Evolutionary conservation across 2,329 filamentous ascomycete genomes (phyloP), one percentile per base, ranked within the genome.

Genomic region (Epichloe gansuensis): DNA sequence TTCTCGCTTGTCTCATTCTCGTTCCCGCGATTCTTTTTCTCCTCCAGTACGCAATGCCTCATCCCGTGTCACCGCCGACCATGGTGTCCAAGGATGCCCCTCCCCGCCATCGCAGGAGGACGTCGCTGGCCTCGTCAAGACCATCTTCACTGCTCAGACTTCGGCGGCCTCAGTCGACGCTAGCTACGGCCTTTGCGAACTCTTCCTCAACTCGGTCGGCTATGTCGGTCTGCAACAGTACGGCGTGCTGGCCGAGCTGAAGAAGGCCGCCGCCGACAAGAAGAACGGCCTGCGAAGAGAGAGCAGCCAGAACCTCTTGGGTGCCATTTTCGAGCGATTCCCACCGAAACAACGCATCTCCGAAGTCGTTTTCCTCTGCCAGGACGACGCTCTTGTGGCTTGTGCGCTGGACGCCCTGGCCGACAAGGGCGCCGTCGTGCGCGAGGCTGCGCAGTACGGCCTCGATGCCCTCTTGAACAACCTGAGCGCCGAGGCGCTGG

Each of bases 261-360:
- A 75, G 65, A 81, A 95, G 76, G 88, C 88, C 39, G 90, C 91
- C 4, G 73, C 77, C 61, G 90, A 97, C 73, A 98, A 97, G 82
- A 98, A 98, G 77, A 91, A 84, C 69, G 86, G 85, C 15, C 78
- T 85, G 41, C 82, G 81, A 61, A 81, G 91, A 62, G 93, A 98
- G 73, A 89, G 90, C 64, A 86, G 91, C 59, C 94, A 97, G 82
- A 94, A 96, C 68, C 85, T 95, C 43, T 78, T 97, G 25, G 93
- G 94, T 53, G 91, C 94, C 52, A 75, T 98, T 46, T 91, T 97
- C 63, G 93, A 98, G 75, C 83, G 86, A 42, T 86, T 97, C 64
- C 88, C 90, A 46, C 75, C 82, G 46, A 80, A 83, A 59, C 85
- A 93, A 65, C 85, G 82, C 51, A 71, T 89, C 58, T 88, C 82